phyloP scores from a whole-genome alignment of 2,329 filamentous ascomycete species.

The Neonectria faginata region DNA sequence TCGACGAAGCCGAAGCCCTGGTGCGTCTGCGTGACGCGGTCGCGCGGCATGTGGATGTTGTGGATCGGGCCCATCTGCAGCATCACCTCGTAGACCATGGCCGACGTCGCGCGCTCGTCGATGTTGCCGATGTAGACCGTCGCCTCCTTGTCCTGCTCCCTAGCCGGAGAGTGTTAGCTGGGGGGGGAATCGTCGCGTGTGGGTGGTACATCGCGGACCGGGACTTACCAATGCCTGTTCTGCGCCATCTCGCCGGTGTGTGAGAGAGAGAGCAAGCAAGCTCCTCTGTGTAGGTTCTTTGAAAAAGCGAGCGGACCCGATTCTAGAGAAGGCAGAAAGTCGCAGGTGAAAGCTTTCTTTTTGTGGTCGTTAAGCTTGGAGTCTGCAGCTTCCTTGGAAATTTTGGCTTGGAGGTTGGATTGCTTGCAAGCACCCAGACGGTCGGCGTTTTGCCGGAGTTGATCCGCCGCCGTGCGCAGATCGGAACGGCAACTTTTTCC shows the following conservation, averaged over 20 bases:
- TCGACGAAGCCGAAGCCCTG: constrained; percentile 99
- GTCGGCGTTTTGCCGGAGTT: constrained; percentile 46
- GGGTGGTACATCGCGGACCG: neutral
- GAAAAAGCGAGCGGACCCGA: neutral
- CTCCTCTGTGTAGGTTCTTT: constrained; percentile 4
- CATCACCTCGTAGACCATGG: constrained; percentile 97
- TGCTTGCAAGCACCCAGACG: constrained; percentile 18
- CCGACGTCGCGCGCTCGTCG: constrained; percentile 93
- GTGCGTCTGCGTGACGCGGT: constrained; percentile 95
- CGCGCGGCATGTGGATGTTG: constrained; percentile 98
- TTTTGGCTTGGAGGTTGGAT: constrained; percentile 42
- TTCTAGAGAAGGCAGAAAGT: constrained; percentile 8
- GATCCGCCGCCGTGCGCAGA: constrained; percentile 34
- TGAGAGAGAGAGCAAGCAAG: constrained; percentile 12
- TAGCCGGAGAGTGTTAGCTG: constrained; percentile 50
- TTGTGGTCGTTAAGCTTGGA: constrained; percentile 4
- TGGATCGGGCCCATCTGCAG: constrained; percentile 96
- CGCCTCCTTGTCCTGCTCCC: constrained; percentile 98
- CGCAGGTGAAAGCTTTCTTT: constrained; percentile 26
- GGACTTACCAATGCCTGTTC: constrained; percentile 77
- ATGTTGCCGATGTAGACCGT: constrained; percentile 99
- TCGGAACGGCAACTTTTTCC: constrained; percentile 45
- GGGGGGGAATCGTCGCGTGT: neutral
- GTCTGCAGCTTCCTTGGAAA: constrained; percentile 39
- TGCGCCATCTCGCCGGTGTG: constrained; percentile 69